Conservation (phyloP, 441 rosid genomes). For the Melastoma candidum region DNA sequence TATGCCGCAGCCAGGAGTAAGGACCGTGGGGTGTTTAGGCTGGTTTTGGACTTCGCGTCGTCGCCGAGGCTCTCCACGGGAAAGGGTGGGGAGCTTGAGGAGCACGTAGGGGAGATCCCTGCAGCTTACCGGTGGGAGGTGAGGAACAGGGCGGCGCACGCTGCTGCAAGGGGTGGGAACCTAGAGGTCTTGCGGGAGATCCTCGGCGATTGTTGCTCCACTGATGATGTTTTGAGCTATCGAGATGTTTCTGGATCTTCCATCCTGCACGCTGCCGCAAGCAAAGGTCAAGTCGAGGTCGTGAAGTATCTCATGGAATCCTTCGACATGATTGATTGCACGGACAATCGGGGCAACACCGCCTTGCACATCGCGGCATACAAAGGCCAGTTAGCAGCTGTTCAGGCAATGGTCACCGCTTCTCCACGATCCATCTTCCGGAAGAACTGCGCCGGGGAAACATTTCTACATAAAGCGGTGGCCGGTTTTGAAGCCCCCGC, state of each 20-base stretch:
- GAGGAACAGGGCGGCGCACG: neutral
- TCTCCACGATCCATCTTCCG: conserved; percentile 46
- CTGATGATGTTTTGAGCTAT: conserved; percentile 1
- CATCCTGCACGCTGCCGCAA: neutral
- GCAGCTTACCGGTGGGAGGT: conserved; percentile 4
- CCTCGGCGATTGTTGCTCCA: neutral
- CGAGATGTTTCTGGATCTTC: conserved; percentile 3
- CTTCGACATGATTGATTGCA: conserved; percentile 34
- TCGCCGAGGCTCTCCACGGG: neutral
- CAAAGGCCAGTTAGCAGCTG: conserved; percentile 64
- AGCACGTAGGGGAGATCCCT: too few relatives aligned
- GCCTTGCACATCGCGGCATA: conserved; percentile 71
- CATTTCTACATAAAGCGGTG: conserved; percentile 70
- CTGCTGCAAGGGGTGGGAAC: conserved; percentile 1
- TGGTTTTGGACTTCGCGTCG: conserved; percentile 1
- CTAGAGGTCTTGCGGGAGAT: neutral
- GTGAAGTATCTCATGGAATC: conserved; percentile 49
- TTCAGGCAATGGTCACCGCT: conserved; percentile 49
- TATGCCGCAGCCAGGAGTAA: conserved; percentile 4
- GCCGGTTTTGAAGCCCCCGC: conserved; percentile 72
- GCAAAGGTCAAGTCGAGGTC: conserved; percentile 9
- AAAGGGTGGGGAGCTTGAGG: too few relatives aligned
- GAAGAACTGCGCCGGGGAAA: conserved; percentile 65
- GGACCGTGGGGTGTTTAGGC: neutral
- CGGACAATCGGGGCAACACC: conserved; percentile 69